phyloP scores from a whole-genome alignment of 179 eudicot genomes.

The Sideroxylon spinosum region DNA sequence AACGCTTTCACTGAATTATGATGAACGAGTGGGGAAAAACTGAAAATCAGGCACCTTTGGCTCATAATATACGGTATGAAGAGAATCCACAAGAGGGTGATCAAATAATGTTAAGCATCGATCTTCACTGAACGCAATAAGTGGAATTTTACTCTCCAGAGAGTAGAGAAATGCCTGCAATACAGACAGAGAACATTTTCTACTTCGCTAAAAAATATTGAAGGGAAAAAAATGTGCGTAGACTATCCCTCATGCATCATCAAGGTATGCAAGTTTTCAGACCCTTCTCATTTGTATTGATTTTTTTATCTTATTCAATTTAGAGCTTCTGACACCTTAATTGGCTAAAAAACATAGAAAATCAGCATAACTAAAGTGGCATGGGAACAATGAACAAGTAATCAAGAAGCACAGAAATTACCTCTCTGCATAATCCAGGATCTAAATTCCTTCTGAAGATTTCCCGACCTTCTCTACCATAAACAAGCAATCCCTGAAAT shows the following conservation, averaged over 20 bases:
- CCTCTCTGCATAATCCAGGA: conserved; percentile 74
- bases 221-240: background rate
- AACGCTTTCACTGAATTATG: background rate
- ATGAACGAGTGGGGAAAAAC: background rate
- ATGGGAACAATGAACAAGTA: background rate
- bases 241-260: background rate
- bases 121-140: conserved; percentile 78
- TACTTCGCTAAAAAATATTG: background rate
- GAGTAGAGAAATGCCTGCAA: conserved; percentile 78
- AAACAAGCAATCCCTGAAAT: conserved; percentile 80
- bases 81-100: conserved; percentile 76
- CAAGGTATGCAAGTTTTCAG: background rate
- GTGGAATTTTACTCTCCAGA: conserved; percentile 61
- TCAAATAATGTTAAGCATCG: conserved; percentile 83
- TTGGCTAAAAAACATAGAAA: background rate
- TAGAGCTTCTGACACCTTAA: conserved; percentile 9
- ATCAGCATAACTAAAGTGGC: conserved; percentile 7
- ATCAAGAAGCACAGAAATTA: conserved; percentile 18
- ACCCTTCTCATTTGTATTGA: background rate
- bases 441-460: conserved; percentile 71
- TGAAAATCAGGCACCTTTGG: conserved; percentile 62
- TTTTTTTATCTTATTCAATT: background rate
- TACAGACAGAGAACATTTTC: background rate
- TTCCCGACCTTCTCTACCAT: conserved; percentile 86
- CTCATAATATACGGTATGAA: conserved; percentile 76